Conservation (phyloP, 345 rosid species). For the Litchi chinensis region DNA sequence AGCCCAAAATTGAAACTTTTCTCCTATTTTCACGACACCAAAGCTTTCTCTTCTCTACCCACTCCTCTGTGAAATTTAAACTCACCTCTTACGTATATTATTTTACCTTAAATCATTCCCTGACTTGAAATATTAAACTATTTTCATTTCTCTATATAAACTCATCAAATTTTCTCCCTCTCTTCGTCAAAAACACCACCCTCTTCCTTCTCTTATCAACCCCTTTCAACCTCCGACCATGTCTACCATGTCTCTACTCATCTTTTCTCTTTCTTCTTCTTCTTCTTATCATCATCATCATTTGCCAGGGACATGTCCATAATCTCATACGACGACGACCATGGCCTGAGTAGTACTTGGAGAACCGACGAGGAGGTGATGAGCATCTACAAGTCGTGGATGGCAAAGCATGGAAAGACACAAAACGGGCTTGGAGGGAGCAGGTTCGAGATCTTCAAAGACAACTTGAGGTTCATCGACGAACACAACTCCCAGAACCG, state of each 20-base stretch:
- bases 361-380: constrained; percentile 70
- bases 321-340: constrained; percentile 29
- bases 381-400: constrained; percentile 71
- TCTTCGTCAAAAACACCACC: constrained; percentile 3
- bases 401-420: constrained; percentile 53
- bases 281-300: constrained; percentile 4
- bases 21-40: background rate
- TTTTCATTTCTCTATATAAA: constrained; percentile 10
- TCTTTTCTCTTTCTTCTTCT: constrained; percentile 29
- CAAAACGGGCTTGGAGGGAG: constrained; percentile 58
- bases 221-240: constrained; percentile 7
- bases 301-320: constrained; percentile 49
- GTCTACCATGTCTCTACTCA: constrained; percentile 20
- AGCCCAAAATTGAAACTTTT: background rate
- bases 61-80: background rate
- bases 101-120: background rate
- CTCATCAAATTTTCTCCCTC: background rate
- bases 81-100: background rate
- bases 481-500: constrained; percentile 59
- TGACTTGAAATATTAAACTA: constrained; percentile 6
- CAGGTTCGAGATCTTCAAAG: constrained; percentile 74
- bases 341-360: constrained; percentile 39
- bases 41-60: no score
- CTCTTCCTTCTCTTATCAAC: constrained; percentile 1
- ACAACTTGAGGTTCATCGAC: constrained; percentile 74